Base-by-base conservation (phyloP, 306 rosid species). In the Medicago arabica region DNA sequence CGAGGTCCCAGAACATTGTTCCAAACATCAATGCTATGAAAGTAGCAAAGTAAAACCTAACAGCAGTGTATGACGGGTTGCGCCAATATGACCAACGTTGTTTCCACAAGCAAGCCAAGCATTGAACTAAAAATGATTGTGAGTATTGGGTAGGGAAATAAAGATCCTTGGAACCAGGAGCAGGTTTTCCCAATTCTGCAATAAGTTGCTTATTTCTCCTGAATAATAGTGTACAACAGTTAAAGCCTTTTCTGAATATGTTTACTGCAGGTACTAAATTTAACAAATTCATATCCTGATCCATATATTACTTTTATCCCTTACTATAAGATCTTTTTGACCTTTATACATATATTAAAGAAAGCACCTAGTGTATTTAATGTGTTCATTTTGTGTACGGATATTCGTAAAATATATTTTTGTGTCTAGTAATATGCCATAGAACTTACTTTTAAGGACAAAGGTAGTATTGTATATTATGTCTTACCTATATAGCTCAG, bases 71-170 rank as follows among this genome's bases (percentile, higher is more conserved):
- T 12, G 69, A 80, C 1, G 54, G 54, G 18, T 49, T 49, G 8
- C 54, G 54, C 54, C 54, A 49, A 15, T 49, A 49, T 15, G 54
- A 86, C 85, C 79, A 74, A 40, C 79, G 87, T 58, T 77, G 93
- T 85, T 93, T 93, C 97, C 98, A 93, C 25, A 93, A 74, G 82
- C 97, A 90, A 72, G 98, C 97, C 78, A 80, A 69, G 74, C 87
- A 84, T 75, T 93, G 98, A 43, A 75, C 78, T 76, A 17, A 76
- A 44, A 44, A 44, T 44, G 50, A 44, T 44, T 44, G 92, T 2
- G 97, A 89, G 83, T 71, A 90, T 64, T 79, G 83, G 83, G 85
- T 71, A 3, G 87, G 51, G 80, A 93, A 73, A 73, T 84, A 38
- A 68, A 93, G 76, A 67, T 93, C 98, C 43, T 90, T 84, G 19